phyloP scores from a whole-genome alignment of 2,329 filamentous ascomycete species.

The Penicillium sp. region DNA sequence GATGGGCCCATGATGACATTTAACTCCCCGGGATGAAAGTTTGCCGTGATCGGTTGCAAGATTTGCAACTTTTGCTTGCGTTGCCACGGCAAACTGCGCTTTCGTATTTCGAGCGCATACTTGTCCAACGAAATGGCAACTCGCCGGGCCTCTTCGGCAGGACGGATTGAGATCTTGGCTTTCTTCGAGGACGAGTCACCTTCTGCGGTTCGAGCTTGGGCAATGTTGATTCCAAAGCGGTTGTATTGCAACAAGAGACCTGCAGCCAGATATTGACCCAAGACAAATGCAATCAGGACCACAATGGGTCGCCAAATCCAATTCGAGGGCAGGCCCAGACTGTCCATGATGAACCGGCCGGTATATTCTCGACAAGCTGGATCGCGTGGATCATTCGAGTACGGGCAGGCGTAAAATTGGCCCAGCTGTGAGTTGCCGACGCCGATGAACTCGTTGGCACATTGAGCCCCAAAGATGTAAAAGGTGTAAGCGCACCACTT shows the following conservation, averaged over 20 bases:
- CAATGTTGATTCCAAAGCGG: constrained; percentile 64
- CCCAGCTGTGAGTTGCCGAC: constrained; percentile 39
- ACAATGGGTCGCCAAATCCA: constrained; percentile 65
- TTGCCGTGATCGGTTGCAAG: constrained; percentile 59
- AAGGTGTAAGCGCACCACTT: constrained; percentile 46
- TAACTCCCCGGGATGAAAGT: constrained; percentile 61
- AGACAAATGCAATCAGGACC: constrained; percentile 54
- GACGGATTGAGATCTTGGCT: constrained; percentile 57
- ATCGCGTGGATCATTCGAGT: constrained; percentile 54
- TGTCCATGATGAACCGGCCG: constrained; percentile 62
- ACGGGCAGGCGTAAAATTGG: constrained; percentile 67
- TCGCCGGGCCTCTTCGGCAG: constrained; percentile 50
- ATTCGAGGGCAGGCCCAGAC: constrained; percentile 59
- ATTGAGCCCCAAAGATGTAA: constrained; percentile 66
- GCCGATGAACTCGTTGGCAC: constrained; percentile 62
- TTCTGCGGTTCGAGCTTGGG: constrained; percentile 53
- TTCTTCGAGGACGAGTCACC: constrained; percentile 63
- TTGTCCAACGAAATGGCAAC: constrained; percentile 61
- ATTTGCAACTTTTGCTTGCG: constrained; percentile 44
- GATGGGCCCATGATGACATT: constrained; percentile 79
- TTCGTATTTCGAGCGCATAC: constrained; percentile 61
- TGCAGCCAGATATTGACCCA: constrained; percentile 58
- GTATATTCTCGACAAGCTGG: constrained; percentile 64
- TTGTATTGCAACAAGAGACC: constrained; percentile 58
- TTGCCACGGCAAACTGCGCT: constrained; percentile 49